Evolutionary conservation across 73 alveolate genomes (phyloP), one percentile per base, ranked within the genome.

Genomic region (Durusdinium trenchii): DNA sequence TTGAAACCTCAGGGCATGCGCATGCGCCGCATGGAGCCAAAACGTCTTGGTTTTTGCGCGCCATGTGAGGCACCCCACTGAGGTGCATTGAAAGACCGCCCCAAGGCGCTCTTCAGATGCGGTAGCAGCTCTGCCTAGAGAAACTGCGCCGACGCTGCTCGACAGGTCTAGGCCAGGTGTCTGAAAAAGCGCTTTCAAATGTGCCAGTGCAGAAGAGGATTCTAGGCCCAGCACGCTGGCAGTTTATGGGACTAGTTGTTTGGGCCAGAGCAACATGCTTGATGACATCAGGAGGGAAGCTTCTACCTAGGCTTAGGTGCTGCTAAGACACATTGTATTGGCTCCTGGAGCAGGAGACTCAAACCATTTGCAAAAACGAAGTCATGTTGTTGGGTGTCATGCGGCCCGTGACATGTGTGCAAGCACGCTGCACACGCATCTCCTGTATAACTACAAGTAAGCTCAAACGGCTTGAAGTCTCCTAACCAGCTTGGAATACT

Each of bases 51-150:
- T 60, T 2, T 60, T 60, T 32, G 4, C 30, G 18, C n/a, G 18
- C 73, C 73, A 23, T 12, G 23, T 57, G 64, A 46, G 89, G 71
- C 50, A 38, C 5, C 78, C 23, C 36, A 52, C 76, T 35, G 94
- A 10, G 94, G 94, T 35, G 94, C 94, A 75, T 84, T 84, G 94
- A 71, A 67, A 57, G 89, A 35, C 32, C 98, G 98, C 45, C 98
- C 98, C 87, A 91, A 42, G 6, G 98, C 87, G 26, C 73, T 43
- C 60, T 91, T 91, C 98, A 91, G 60, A 45, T 91, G 87, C 54
- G 98, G 98, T 54, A 91, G 98, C 42, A 91, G 76, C 87, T 91
- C 98, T 45, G 98, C 98, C 98, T 87, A 16, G 18, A 43, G 51
- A 71, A 10, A 23, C 32, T 23, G 12, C 69, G 23, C 12, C 32